Conservation (phyloP, 352 stramenopile genomes). For the Pythium myriotylum region DNA sequence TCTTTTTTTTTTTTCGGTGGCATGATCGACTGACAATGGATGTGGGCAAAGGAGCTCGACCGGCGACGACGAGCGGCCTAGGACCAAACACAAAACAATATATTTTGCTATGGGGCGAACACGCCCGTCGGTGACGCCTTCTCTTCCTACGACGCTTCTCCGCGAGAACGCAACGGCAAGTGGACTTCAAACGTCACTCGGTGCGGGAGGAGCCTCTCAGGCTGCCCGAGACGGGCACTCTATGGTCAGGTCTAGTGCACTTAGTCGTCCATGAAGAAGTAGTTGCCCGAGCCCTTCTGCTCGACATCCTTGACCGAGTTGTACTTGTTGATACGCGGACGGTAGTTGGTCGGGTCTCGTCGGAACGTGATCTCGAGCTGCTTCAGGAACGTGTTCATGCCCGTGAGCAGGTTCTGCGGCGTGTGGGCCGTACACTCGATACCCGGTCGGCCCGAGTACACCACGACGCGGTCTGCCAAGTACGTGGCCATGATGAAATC, state of each 20-base stretch:
- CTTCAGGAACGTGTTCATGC: constrained; percentile 99
- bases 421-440: constrained; percentile 97
- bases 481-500: constrained; percentile 99
- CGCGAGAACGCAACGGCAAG: too few relatives aligned
- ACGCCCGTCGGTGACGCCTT: too few relatives aligned
- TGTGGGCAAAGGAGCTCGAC: too few relatives aligned
- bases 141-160: too few relatives aligned
- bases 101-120: too few relatives aligned
- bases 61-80: not conserved
- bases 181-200: too few relatives aligned
- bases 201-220: too few relatives aligned
- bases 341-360: constrained; percentile 98
- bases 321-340: constrained; percentile 96
- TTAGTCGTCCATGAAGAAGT: constrained; percentile 99
- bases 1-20: too few relatives aligned
- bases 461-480: constrained; percentile 96
- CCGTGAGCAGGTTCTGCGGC: constrained; percentile 94
- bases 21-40: too few relatives aligned
- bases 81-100: too few relatives aligned
- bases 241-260: constrained; percentile 7
- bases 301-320: constrained; percentile 97
- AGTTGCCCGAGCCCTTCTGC: constrained; percentile 97
- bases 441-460: constrained; percentile 95
- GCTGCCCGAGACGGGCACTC: too few relatives aligned
- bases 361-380: constrained; percentile 99